Base-by-base conservation (phyloP, 2,329 filamentous ascomycete species). In the Ilyonectria mors-panacis region DNA sequence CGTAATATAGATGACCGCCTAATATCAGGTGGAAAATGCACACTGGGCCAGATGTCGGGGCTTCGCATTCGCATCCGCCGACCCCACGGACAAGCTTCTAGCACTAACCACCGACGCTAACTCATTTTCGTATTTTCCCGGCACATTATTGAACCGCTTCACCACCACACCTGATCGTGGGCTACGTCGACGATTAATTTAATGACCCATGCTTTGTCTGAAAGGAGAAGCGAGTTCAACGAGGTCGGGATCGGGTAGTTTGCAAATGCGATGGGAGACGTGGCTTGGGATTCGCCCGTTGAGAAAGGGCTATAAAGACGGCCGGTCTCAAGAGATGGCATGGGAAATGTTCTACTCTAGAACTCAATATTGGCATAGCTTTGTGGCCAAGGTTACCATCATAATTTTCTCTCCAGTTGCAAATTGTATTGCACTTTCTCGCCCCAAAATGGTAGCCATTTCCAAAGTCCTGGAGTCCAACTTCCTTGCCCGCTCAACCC, bases 61-160 rank as follows among this genome's bases (percentile, higher is more conserved):
- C 6, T 44, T 73, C 71, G 69, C 69, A 73, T 44, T 73, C 64
- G 67, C 59, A 44, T 56, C 45, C 9, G 33, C 42, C 37, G 45
- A 59, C 45, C 33, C 33, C 9, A 51, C 17, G 53, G 53, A 21
- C n/a, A 55, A 35, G 26, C 23, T 28, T 13, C 19, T 4, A 12
- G 55, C 35, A 56, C 48, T 37, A 45, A 13, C 9, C 6, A 12
- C 50, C 63, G 47, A 33, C 66, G 69, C 73, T 74, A 75, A 66
- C 67, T 57, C 51, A 10, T 30, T 67, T 73, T 72, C 67, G 73
- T 75, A 71, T 75, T 44, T 12, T 55, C 10, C 19, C 50, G 47
- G 37, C 39, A 13, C 23, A 42, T 61, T n/a, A 68, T 70, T 70
- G 58, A 66, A 44, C 67, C 54, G 60, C 21, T 6, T 39, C 53